These are phyloP conservation scores for Cokeromyces recurvatus DNA, from an alignment of 371 early-diverging fungal genomes.

Conservation along the genomic window DNA sequence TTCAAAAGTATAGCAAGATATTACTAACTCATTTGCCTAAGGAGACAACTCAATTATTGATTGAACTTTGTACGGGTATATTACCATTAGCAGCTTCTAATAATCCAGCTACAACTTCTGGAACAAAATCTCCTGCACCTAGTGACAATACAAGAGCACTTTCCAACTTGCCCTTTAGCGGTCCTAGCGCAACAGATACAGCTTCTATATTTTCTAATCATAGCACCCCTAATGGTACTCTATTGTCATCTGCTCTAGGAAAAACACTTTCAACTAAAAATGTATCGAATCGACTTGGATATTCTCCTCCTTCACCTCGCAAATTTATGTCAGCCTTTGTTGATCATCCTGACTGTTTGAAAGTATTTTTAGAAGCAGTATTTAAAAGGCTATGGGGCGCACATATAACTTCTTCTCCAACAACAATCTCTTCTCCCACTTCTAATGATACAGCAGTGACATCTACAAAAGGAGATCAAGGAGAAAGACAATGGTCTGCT, in stretches of 20 bases:
- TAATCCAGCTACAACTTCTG: constrained; percentile 1
- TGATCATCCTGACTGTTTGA: constrained; percentile 65
- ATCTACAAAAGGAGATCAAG: background rate
- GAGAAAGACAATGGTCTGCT: constrained; percentile 7
- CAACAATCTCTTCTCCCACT: background rate
- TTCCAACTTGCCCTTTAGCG: constrained; percentile 41
- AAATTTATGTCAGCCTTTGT: constrained; percentile 74
- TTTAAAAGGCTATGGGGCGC: constrained; percentile 54
- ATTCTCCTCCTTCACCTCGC: constrained; percentile 51
- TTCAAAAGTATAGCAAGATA: constrained; percentile 75
- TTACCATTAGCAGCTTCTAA: constrained; percentile 17
- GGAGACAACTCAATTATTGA: constrained; percentile 75
- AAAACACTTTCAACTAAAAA: constrained; percentile 10
- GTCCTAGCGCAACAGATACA: constrained; percentile 2
- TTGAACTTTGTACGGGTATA: constrained; percentile 65
- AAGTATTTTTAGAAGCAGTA: constrained; percentile 69
- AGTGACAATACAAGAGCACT: constrained; percentile 17
- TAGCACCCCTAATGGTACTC: constrained; percentile 2
- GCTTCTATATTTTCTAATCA: constrained; percentile 14
- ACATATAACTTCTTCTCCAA: constrained; percentile 10
- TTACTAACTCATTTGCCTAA: constrained; percentile 70
- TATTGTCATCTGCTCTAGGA: constrained; percentile 2
- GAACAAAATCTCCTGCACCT: constrained; percentile 22
- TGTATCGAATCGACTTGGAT: constrained; percentile 11
- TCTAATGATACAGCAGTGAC: background rate